Evolutionary conservation across 768 basidiomycete species (phyloP).

Genomic region (Lepiota venenata): DNA sequence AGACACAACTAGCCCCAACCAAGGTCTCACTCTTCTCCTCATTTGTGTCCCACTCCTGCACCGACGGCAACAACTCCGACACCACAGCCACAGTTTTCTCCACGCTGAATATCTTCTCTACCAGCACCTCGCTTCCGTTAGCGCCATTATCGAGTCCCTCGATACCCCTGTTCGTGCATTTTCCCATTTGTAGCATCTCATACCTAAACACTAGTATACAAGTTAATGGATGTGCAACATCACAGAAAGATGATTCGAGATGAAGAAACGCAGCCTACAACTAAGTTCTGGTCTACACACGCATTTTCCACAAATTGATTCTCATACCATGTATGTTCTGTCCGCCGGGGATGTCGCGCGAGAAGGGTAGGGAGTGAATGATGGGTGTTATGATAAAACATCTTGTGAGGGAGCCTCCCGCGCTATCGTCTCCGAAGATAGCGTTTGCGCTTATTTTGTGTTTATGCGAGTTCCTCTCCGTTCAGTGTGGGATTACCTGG

Average conservation of each 20-base stretch:
- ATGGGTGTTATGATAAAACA: conserved; percentile 79
- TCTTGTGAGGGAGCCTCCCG: conserved; percentile 63
- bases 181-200: conserved; percentile 56
- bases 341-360: conserved; percentile 71
- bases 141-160: conserved; percentile 48
- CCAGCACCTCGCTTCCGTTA: conserved; percentile 11
- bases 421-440: conserved; percentile 22
- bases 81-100: too few relatives aligned
- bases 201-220: conserved; percentile 35
- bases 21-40: neutral
- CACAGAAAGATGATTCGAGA: too few relatives aligned
- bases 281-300: conserved; percentile 75
- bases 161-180: conserved; percentile 59
- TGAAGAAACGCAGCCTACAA: conserved; percentile 36
- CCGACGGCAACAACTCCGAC: too few relatives aligned
- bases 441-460: conserved; percentile 54
- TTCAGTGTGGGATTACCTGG: conserved; percentile 74
- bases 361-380: conserved; percentile 72
- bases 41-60: too few relatives aligned
- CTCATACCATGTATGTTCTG: conserved; percentile 67
- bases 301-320: conserved; percentile 76
- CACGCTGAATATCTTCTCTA: neutral
- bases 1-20: too few relatives aligned
- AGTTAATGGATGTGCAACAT: neutral
- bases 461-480: conserved; percentile 72